phyloP scores from a whole-genome alignment of 129 eudicot species.

The Deinandra increscens region DNA sequence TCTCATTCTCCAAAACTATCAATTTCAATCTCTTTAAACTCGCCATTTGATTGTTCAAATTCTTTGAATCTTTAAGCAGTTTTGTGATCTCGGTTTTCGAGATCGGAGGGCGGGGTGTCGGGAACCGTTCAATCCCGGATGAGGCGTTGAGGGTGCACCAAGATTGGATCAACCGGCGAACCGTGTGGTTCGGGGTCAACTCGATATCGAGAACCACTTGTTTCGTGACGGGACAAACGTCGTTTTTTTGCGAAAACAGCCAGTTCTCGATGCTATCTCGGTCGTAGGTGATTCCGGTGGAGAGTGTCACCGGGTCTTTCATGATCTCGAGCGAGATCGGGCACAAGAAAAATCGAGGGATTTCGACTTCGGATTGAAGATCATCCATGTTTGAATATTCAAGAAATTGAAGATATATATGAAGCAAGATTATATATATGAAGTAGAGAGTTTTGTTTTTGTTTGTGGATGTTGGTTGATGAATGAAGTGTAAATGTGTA shows the following conservation, averaged over 20 bases:
- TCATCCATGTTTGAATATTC: conserved; percentile 23
- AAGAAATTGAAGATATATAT: neutral
- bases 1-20: conserved; percentile 41
- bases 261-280: conserved; percentile 70
- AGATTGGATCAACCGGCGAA: conserved; percentile 57
- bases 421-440: neutral
- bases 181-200: conserved; percentile 64
- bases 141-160: conserved; percentile 78
- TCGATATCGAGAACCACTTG: conserved; percentile 42
- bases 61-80: conserved; percentile 46
- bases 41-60: conserved; percentile 31
- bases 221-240: conserved; percentile 57
- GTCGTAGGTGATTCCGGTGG: conserved; percentile 70
- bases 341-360: conserved; percentile 55
- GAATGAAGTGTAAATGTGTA: conserved; percentile 21
- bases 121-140: conserved; percentile 52
- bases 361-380: conserved; percentile 37
- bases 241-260: conserved; percentile 43
- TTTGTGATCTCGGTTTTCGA: conserved; percentile 43
- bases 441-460: conserved; percentile 24
- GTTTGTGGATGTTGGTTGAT: neutral
- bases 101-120: conserved; percentile 47
- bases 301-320: conserved; percentile 67
- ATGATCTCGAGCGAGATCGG: conserved; percentile 72
- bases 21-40: conserved; percentile 44